Evolutionary conservation across 2,329 filamentous ascomycete species (phyloP), one percentile per base, ranked within the genome.

Genomic region (Pezicula carpinea): DNA sequence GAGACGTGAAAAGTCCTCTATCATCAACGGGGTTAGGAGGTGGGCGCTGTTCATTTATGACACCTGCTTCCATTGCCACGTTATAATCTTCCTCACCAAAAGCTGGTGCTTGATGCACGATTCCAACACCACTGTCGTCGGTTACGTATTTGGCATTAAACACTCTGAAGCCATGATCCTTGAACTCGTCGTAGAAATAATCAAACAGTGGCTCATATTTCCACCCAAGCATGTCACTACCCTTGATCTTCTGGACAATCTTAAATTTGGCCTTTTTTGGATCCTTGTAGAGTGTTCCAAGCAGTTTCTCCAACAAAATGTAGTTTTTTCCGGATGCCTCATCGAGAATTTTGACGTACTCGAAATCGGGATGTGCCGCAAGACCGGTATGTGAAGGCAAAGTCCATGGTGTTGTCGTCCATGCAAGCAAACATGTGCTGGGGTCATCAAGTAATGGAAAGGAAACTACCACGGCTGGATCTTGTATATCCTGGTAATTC

Each of bases 51-150:
- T 90, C 85, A 52, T 69, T 85, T 62, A 96, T 85, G 58, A 95
- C 78, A 35, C 89, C 91, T 39, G 81, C 74, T 48, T 85, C 82
- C 51, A 90, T 67, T 7, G 87, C 88, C 49, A 93, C 82, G 55
- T 84, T 85, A 73, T 95, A 96, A 83, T 97, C 92, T 55, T 96
- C 92, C 69, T 96, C 89, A 78, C 92, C 92, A 63, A 92, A 96
- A 1, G 90, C 89, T 2, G 92, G 92, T 4, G 92, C 80, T 67
- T 96, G 90, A 67, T 97, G 92, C 38, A 97, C 92, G 53, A 97
- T 86, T 62, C 92, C 92, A 29, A 89, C 89, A 82, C 92, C 92
- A 60, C 89, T 90, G 50, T 93, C 90, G 23, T 86, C 82, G 21
- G 88, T 93, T 48, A 96, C 91, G 61, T 96, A 96, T 6, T 76